phyloP scores from a whole-genome alignment of 2,329 filamentous ascomycete species.

The Trichophyton schoenleinii region DNA sequence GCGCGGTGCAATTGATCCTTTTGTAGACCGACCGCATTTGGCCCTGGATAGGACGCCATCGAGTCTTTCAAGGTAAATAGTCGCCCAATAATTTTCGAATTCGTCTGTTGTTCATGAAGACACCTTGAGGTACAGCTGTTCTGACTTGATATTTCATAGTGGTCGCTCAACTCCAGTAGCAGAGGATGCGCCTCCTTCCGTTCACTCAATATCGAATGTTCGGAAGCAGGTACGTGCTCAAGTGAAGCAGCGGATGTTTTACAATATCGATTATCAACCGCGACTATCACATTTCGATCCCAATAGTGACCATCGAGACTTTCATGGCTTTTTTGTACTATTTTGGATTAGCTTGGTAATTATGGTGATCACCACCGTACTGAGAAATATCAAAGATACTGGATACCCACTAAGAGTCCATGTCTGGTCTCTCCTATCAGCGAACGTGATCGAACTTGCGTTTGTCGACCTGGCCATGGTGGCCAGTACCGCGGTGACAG shows the following conservation, averaged over 20 bases:
- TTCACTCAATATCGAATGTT: slow-evolving; percentile 70
- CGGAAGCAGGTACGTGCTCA: slow-evolving; percentile 72
- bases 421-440: slow-evolving; percentile 78
- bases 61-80: slow-evolving; percentile 21
- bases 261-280: slow-evolving; percentile 79
- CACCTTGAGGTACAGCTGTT: background rate
- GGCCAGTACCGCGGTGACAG: slow-evolving; percentile 53
- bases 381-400: slow-evolving; percentile 88
- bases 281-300: slow-evolving; percentile 95
- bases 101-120: background rate
- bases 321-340: slow-evolving; percentile 91
- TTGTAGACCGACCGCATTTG: background rate
- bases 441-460: slow-evolving; percentile 78
- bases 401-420: slow-evolving; percentile 72
- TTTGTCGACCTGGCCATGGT: slow-evolving; percentile 81
- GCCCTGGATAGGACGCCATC: slow-evolving; percentile 12
- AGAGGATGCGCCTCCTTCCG: slow-evolving; percentile 83
- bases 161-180: slow-evolving; percentile 63
- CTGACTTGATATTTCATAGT: slow-evolving; percentile 1
- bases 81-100: background rate
- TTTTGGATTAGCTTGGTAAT: slow-evolving; percentile 97
- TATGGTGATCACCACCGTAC: slow-evolving; percentile 89
- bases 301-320: slow-evolving; percentile 80
- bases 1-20: slow-evolving; percentile 5
- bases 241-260: slow-evolving; percentile 74